phyloP scores from a whole-genome alignment of 768 basidiomycete genomes.

The Pleurotus citrinopileatus region DNA sequence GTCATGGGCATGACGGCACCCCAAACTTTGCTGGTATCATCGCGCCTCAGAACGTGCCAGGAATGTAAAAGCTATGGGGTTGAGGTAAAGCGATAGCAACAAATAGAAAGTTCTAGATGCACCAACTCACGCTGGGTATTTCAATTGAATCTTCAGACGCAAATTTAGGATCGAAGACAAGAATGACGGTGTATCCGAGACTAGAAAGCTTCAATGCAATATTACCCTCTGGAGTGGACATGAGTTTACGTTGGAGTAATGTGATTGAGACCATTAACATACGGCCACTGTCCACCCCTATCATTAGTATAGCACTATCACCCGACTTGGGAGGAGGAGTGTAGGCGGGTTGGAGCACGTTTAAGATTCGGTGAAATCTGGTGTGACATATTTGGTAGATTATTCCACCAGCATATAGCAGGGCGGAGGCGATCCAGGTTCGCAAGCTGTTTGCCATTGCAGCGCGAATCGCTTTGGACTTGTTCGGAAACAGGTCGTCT shows the following conservation, averaged over 20 bases:
- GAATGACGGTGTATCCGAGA: slow-evolving; percentile 12
- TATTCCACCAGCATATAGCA: not conserved
- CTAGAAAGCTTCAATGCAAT: slow-evolving; percentile 6
- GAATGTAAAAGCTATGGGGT: slow-evolving; percentile 4
- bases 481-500: not conserved
- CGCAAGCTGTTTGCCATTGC: not conserved
- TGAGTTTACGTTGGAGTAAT: not conserved
- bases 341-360: not conserved
- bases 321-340: not conserved
- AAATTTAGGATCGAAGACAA: not conserved
- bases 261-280: not conserved
- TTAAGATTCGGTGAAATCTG: not conserved
- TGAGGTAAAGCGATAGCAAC: not conserved
- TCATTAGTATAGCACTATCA: slow-evolving; percentile 7
- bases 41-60: slow-evolving; percentile 2
- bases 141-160: slow-evolving; percentile 6
- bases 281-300: slow-evolving; percentile 3
- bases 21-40: slow-evolving; percentile 1
- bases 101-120: not conserved
- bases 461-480: not conserved
- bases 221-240: not conserved
- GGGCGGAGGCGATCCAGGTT: not conserved
- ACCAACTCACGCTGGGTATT: not conserved
- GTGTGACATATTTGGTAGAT: not conserved
- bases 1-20: slow-evolving; percentile 7